Conservation (phyloP, 208 protist genomes). For the Trypanosoma grayi region DNA sequence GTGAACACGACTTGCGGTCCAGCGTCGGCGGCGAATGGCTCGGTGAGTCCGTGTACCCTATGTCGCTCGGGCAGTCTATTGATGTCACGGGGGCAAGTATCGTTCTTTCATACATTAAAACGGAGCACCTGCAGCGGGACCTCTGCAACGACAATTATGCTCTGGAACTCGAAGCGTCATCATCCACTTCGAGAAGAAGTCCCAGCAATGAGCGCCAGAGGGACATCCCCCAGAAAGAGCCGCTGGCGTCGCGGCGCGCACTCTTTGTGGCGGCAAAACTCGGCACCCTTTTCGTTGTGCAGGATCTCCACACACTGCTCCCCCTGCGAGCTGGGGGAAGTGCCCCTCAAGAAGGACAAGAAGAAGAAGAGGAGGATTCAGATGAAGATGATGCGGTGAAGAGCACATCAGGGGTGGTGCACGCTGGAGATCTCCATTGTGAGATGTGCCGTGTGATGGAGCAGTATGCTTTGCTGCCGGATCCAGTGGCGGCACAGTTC, state of each 20-base stretch:
- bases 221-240: neutral
- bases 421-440: neutral
- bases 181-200: neutral
- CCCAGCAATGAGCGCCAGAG: neutral
- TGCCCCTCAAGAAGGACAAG: too few relatives aligned
- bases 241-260: constrained; percentile 16
- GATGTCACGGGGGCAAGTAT: constrained; percentile 2
- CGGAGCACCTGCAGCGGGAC: neutral
- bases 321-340: neutral
- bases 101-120: neutral
- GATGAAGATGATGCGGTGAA: neutral
- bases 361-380: too few relatives aligned
- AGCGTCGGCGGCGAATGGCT: neutral
- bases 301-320: constrained; percentile 65
- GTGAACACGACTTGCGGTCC: neutral
- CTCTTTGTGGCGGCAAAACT: constrained; percentile 70
- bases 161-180: neutral
- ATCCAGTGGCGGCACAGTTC: neutral
- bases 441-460: constrained; percentile 4
- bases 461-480: neutral
- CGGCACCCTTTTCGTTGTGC: constrained; percentile 60
- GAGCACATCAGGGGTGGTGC: too few relatives aligned
- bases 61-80: constrained; percentile 6
- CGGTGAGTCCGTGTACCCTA: neutral
- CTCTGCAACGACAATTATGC: neutral